phyloP scores from a whole-genome alignment of 2,329 filamentous ascomycete genomes.

The Cladosporium velox region DNA sequence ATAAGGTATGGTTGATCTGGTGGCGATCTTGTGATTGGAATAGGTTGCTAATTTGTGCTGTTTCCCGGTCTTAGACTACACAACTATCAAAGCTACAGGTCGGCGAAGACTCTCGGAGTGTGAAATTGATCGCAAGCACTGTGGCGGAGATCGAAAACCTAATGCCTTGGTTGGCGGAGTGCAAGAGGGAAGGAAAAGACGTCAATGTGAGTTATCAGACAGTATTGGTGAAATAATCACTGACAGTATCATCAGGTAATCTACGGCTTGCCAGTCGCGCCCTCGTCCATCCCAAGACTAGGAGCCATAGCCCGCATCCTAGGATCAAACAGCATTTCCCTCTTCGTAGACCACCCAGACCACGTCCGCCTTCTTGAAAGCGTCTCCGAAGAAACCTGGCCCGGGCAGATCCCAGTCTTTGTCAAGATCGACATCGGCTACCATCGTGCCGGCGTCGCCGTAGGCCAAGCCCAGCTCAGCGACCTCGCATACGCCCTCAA shows the following conservation, averaged over 20 bases:
- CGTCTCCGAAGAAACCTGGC: conserved; percentile 46
- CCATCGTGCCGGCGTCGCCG: conserved; percentile 67
- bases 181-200: conserved; percentile 54
- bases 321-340: conserved; percentile 57
- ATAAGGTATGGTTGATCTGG: conserved; percentile 61
- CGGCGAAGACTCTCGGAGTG: conserved; percentile 54
- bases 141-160: conserved; percentile 72
- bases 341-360: conserved; percentile 69
- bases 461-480: conserved; percentile 50
- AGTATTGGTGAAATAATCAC: not conserved
- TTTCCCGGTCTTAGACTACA: conserved; percentile 53
- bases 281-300: conserved; percentile 62
- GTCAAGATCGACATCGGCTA: conserved; percentile 76
- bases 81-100: conserved; percentile 70
- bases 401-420: conserved; percentile 58
- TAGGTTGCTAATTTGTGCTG: not conserved
- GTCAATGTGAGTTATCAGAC: conserved; percentile 57
- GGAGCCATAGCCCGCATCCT: conserved; percentile 58
- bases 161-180: conserved; percentile 60
- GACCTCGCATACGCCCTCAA: conserved; percentile 53
- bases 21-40: not conserved
- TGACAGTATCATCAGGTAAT: conserved; percentile 53
- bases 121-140: conserved; percentile 71
- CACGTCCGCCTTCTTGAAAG: conserved; percentile 58
- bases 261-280: conserved; percentile 70